phyloP scores from a whole-genome alignment of 2,329 filamentous ascomycete genomes.

The Aspergillus persii region DNA sequence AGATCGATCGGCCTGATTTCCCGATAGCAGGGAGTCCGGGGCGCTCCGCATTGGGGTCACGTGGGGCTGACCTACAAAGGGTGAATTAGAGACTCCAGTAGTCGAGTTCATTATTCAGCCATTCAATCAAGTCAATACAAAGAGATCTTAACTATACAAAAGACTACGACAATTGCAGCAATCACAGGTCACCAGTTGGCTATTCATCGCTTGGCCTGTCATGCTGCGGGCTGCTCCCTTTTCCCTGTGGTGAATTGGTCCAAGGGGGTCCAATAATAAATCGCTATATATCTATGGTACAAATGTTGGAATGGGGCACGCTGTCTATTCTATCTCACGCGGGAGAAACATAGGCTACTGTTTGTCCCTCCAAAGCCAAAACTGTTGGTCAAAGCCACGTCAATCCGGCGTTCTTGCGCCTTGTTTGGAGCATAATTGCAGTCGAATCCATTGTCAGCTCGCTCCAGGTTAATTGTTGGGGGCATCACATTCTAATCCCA shows the following conservation, averaged over 20 bases:
- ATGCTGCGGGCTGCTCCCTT: too few relatives aligned
- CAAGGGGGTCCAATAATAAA: neutral
- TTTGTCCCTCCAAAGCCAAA: constrained; percentile 99
- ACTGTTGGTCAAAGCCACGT: constrained; percentile 84
- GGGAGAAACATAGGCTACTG: constrained; percentile 74
- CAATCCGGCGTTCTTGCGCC: constrained; percentile 68
- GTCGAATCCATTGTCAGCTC: constrained; percentile 62
- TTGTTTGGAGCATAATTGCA: constrained; percentile 81
- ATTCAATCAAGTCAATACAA: neutral
- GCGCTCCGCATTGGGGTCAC: constrained; percentile 16
- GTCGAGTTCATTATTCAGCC: neutral
- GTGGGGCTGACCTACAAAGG: constrained; percentile 2
- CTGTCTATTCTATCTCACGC: constrained; percentile 7
- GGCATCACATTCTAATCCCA: constrained; percentile 67
- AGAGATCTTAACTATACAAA: neutral
- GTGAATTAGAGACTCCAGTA: neutral
- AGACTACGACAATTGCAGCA: neutral
- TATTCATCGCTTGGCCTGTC: too few relatives aligned
- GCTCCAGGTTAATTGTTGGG: constrained; percentile 78
- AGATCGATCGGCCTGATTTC: constrained; percentile 1
- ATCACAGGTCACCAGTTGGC: too few relatives aligned
- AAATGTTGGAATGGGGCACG: neutral
- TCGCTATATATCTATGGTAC: neutral
- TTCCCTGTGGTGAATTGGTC: too few relatives aligned
- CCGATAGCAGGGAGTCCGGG: constrained; percentile 3